Base-by-base conservation (phyloP, 148 eudicot genomes). In the Camellia granthamiana region DNA sequence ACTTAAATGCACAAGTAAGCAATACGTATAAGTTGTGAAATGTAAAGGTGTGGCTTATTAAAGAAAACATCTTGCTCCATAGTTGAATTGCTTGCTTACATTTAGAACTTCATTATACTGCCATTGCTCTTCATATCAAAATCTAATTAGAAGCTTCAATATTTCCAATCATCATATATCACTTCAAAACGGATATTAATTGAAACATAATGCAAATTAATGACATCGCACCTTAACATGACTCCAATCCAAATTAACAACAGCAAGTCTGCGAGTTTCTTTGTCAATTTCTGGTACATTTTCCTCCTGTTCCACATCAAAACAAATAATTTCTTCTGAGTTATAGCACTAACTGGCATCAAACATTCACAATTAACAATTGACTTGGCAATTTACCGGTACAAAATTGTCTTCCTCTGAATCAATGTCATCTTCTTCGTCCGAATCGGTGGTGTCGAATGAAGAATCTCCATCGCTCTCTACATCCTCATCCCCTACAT, bases 221-320 rank as follows among this genome's bases (percentile, higher is more conserved):
- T 13, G 7, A 51, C 4, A 30, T 46, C 77, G 7, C 82, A 93
- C 99, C 98, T 87, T 92, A 42, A 96, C 97, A 78, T 90, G 89
- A 86, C 78, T 85, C 99, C 99, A 96, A 84, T 96, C 99, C 94
- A 96, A 80, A 81, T 90, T 92, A 43, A 96, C 99, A 75, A 91
- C 86, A 16, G 98, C 98, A 85, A 96, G 88, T 72, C 98, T 91
- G 59, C 83, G 85, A 30, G 99, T 96, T 83, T 94, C 97, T 62
- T 90, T 83, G 18, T 96, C 99, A 11, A 96, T 94, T 12, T 84
- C 86, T 5, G 95, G 95, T 21, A 96, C 86, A 79, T 90, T 82
- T 75, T 96, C 98, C 80, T 88, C 91, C 98, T 90, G 83, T 54
- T 69, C 66, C 82, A 80, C 67, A 81, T 16, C 65, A 78, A 30